Conservation (phyloP, 805 yeast species). For the Ascoidea rubescens region DNA sequence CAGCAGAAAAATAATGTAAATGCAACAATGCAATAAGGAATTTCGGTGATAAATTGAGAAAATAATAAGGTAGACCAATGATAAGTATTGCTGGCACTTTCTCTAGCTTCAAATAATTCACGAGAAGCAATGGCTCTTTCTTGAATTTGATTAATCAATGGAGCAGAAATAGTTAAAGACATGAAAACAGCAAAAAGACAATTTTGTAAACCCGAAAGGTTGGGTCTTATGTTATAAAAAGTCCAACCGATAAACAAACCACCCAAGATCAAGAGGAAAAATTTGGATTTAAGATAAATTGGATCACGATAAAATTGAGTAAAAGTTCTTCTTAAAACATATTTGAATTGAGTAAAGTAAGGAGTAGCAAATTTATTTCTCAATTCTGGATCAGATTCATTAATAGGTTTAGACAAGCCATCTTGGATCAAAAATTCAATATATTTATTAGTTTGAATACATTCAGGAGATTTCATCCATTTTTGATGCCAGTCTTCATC, state of each 20-base stretch:
- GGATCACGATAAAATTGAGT: constrained; percentile 47
- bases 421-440: background rate
- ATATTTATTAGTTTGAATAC: background rate
- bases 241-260: constrained; percentile 63
- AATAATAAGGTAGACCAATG: constrained; percentile 52
- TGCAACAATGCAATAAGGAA: constrained; percentile 41
- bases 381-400: constrained; percentile 12
- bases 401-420: constrained; percentile 11
- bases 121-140: constrained; percentile 42
- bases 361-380: constrained; percentile 29
- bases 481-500: constrained; percentile 45
- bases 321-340: constrained; percentile 27
- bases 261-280: constrained; percentile 31
- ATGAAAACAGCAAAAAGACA: constrained; percentile 47
- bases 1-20: constrained; percentile 40
- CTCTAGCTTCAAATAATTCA: constrained; percentile 57
- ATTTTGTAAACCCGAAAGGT: constrained; percentile 42
- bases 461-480: constrained; percentile 37
- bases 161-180: constrained; percentile 42
- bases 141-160: constrained; percentile 49
- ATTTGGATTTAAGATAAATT: constrained; percentile 46
- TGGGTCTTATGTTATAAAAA: constrained; percentile 41
- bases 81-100: constrained; percentile 56
- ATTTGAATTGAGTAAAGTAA: constrained; percentile 27
- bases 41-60: constrained; percentile 39